Evolutionary conservation across 106 monocot species (phyloP), one percentile per base, ranked within the genome.

Genomic region (Triglochin maritima): DNA sequence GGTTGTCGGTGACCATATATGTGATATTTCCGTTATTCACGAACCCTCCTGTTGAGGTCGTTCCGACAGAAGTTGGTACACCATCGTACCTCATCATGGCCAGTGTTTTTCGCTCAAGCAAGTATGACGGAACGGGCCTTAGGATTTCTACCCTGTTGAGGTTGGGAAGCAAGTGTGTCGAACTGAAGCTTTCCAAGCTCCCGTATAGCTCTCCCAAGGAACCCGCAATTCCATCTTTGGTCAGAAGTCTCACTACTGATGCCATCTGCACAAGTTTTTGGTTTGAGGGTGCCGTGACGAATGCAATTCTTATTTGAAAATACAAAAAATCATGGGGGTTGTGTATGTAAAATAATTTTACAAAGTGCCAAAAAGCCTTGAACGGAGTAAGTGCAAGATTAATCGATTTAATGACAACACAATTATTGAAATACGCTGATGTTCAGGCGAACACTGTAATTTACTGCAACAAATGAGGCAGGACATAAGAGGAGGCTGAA

Each of bases 1-100:
- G 49, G n/a, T 65, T 47, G 49, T 65, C 65, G 6, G 50, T 65
- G 48, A 65, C 65, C 65, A 65, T 65, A 8, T 65, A 65, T 15
- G 49, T 6, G 8, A 43, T 10, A 2, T 65, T 47, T 14, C 49
- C 65, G 6, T 49, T 47, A 46, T 65, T 65, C 7, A 65, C 65
- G 7, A n/a, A 65, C 65, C 65, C 65, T 29, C 29, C 1, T 8
- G 16, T 65, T 49, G 17, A 46, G 6, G n/a, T 4, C 6, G 49
- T 17, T 7, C 47, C 64, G 14, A 48, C 47, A 49, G n/a, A 12
- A 6, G 64, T 13, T 5, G 64, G 64, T 13, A 64, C 8, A 5
- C 64, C 64, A 7, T 64, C 64, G 64, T 64, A 64, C 14, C 64
- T 11, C 12, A 64, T 46, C 64, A 49, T 64, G 14, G 49, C 64